These are phyloP conservation scores for Cryomyces minteri DNA, from an alignment of 495 filamentous ascomycete species.

Conservation along the genomic window DNA sequence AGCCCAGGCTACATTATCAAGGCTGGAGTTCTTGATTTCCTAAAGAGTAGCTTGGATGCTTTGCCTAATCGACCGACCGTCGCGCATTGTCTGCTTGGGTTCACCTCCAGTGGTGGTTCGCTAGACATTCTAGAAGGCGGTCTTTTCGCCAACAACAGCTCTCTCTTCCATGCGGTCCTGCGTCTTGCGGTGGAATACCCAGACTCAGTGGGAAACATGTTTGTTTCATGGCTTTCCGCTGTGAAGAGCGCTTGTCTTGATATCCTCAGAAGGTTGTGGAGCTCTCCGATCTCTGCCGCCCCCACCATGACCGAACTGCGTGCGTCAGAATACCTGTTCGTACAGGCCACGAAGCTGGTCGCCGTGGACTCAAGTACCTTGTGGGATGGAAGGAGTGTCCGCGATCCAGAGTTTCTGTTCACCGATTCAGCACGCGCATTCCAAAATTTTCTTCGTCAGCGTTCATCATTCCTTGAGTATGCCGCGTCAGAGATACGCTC, in stretches of 20 bases:
- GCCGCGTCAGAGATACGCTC: conserved; percentile 65
- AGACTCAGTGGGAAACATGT: conserved; percentile 34
- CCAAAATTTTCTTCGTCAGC: conserved; percentile 52
- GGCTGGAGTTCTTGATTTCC: conserved; percentile 57
- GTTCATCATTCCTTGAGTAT: conserved; percentile 64
- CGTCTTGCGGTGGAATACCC: conserved; percentile 43
- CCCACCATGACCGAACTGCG: conserved; percentile 64
- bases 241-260: conserved; percentile 60
- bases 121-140: conserved; percentile 44
- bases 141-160: conserved; percentile 43
- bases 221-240: conserved; percentile 50
- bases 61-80: conserved; percentile 58
- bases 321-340: conserved; percentile 51
- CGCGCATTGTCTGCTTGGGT: conserved; percentile 81
- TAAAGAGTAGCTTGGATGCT: conserved; percentile 56
- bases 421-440: conserved; percentile 42
- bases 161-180: conserved; percentile 70
- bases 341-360: conserved; percentile 43
- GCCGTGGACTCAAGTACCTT: conserved; percentile 39
- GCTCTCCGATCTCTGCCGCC: conserved; percentile 56
- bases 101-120: conserved; percentile 48
- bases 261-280: conserved; percentile 66
- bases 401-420: conserved; percentile 42
- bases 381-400: conserved; percentile 47
- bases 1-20: conserved; percentile 59